Conservation (phyloP, 495 filamentous ascomycete species). For the Neurospora sp. region DNA sequence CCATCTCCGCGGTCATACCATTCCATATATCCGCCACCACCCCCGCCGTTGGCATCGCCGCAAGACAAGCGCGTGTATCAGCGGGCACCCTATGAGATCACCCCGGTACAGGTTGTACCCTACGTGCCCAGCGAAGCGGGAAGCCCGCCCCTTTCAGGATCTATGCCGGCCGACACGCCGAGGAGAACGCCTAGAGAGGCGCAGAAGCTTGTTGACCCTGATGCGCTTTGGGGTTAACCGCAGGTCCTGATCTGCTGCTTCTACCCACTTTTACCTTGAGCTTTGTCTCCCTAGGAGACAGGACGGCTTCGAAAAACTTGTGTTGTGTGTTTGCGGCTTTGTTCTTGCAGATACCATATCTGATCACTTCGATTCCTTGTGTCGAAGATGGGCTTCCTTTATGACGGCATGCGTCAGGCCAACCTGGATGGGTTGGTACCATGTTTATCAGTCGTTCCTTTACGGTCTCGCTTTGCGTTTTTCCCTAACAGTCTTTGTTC, state of each 20-base stretch:
- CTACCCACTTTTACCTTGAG: not conserved
- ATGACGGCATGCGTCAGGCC: not conserved
- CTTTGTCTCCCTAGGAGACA: not conserved
- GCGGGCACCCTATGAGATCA: constrained; percentile 5
- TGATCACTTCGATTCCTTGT: not conserved
- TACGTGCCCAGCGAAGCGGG: constrained; percentile 4
- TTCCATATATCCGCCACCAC: not conserved
- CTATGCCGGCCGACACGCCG: not conserved
- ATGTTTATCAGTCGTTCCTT: not conserved
- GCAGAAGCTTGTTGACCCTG: constrained; percentile 7
- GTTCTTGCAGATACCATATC: not conserved
- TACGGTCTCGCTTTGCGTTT: not conserved
- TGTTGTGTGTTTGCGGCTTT: not conserved
- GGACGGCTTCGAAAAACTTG: not conserved
- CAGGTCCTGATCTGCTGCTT: not conserved
- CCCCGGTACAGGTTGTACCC: constrained; percentile 1
- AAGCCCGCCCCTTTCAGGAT: not conserved
- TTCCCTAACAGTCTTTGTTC: not conserved
- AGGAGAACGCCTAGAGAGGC: constrained; percentile 3
- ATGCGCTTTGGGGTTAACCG: constrained; percentile 10
- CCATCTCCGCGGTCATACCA: not conserved
- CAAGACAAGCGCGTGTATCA: constrained; percentile 10
- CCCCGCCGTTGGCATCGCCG: constrained; percentile 7
- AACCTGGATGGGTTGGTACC: not conserved
- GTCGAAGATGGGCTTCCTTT: not conserved